Base-by-base conservation (phyloP, 805 yeast species). In the Vanderwaltozyma polyspora region DNA sequence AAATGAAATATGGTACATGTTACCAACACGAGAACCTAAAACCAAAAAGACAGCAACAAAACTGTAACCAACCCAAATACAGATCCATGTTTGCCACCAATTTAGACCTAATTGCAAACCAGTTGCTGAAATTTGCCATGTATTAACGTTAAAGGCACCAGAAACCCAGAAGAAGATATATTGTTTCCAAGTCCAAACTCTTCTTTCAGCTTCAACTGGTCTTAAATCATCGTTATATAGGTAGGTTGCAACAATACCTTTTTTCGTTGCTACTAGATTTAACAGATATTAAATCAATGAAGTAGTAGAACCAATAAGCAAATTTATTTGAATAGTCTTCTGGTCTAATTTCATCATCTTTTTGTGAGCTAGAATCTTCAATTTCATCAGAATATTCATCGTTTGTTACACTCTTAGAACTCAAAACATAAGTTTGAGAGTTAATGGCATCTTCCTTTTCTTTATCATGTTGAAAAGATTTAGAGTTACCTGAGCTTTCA, bases 51-150 rank as follows among this genome's bases (percentile, higher is more conserved):
- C 46, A 34, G 82, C 87, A 43, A 84, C 76, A 31, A 81, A 61
- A 17, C 68, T 51, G 57, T 86, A 86, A 5, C 95, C 95, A 12
- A 84, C 44, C 91, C 94, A 83, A 18, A 86, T 87, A 9, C 89
- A 72, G 28, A 85, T 63, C 94, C 95, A 86, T 4, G 82, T 76
- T 52, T 78, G 87, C 93, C 94, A 86, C 94, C 94, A 85, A 11
- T 78, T 71, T 58, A 86, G 62, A 11, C 93, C 93, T 19, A 77
- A 74, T 36, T 68, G 66, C 38, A 81, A 76, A 47, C 94, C 94
- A 0, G 94, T 81, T 3, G 91, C 78, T 3, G 94, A 93, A 47
- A 86, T 85, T 63, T 82, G 86, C 86, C 91, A 84, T 8, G 95
- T 83, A 57, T 83, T 84, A 52, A 86, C 76, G 59, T 86, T 86